phyloP scores from a whole-genome alignment of 2,329 filamentous ascomycete genomes.

The Trichoderma asperellum region DNA sequence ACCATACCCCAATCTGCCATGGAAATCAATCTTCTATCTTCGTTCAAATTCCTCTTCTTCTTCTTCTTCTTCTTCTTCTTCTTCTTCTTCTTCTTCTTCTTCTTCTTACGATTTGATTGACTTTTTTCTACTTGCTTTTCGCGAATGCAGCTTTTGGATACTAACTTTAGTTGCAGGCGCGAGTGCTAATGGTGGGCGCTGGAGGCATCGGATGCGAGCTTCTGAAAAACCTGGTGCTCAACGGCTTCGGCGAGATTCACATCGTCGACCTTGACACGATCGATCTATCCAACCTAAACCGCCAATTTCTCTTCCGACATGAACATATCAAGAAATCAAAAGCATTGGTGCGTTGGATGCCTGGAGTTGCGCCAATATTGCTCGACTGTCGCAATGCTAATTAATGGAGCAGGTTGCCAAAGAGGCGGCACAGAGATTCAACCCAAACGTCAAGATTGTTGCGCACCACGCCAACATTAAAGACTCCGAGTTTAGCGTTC shows the following conservation, averaged over 20 bases:
- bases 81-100: too few relatives aligned
- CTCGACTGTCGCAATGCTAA: constrained; percentile 14
- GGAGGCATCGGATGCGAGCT: constrained; percentile 98
- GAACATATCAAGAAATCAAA: constrained; percentile 99
- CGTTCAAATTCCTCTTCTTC: too few relatives aligned
- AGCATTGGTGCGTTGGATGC: constrained; percentile 67
- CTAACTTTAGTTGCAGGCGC: constrained; percentile 59
- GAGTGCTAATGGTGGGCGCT: constrained; percentile 90
- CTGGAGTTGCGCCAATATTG: not conserved
- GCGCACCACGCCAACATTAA: constrained; percentile 96
- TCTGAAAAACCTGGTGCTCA: constrained; percentile 92
- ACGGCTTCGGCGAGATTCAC: constrained; percentile 89
- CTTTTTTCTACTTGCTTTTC: not conserved
- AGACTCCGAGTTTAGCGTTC: constrained; percentile 79
- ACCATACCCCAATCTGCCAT: not conserved
- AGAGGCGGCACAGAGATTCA: constrained; percentile 88
- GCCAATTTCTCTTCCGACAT: constrained; percentile 93
- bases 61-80: too few relatives aligned
- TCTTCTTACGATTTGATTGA: not conserved
- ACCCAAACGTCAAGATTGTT: constrained; percentile 81
- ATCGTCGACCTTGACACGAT: constrained; percentile 98
- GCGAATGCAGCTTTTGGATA: not conserved
- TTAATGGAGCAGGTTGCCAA: constrained; percentile 72
- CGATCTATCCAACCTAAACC: constrained; percentile 95
- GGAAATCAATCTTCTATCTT: not conserved